Percentiles rank a stretch among this genome's conserved stretches.
phyloP scores from a whole-genome alignment of 2,329 filamentous ascomycete genomes.

The Geosmithia morbida region DNA sequence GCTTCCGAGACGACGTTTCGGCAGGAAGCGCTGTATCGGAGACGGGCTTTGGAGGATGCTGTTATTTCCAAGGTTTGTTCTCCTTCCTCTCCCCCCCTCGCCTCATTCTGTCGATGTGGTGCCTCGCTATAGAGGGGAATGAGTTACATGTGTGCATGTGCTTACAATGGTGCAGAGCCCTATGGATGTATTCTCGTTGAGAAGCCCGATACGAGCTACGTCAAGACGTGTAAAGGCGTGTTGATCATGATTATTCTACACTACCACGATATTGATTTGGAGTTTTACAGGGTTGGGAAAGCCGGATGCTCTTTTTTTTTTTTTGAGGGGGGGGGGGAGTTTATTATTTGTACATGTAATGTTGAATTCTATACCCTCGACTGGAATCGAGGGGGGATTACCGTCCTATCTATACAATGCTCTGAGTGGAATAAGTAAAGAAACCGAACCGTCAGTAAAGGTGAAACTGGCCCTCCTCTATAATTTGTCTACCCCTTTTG shows the following conservation, averaged over 20 bases:
- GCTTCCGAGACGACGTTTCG: constrained; percentile 15
- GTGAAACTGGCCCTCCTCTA: neutral
- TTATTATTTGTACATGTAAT: neutral
- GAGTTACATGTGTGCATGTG: too few relatives aligned
- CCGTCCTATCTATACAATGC: neutral
- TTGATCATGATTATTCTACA: too few relatives aligned
- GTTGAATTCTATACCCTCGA: neutral
- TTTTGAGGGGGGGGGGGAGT: too few relatives aligned
- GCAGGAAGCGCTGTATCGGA: constrained; percentile 11
- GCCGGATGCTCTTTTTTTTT: neutral
- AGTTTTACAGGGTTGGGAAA: too few relatives aligned
- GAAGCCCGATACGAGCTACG: too few relatives aligned
- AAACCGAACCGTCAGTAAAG: neutral
- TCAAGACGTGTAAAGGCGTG: too few relatives aligned
- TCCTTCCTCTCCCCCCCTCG: neutral
- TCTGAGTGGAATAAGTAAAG: neutral
- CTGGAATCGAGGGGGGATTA: neutral
- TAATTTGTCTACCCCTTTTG: neutral
- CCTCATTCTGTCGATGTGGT: neutral
- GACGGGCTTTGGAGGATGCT: constrained; percentile 1
- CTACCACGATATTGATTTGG: too few relatives aligned
- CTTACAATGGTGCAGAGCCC: too few relatives aligned
- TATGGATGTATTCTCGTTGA: too few relatives aligned
- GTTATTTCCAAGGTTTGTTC: constrained; percentile 1
- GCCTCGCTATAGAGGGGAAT: too few relatives aligned